These are phyloP conservation scores for Microdochium paspali DNA, from an alignment of 2,329 filamentous ascomycete species.

Conservation along the genomic window DNA sequence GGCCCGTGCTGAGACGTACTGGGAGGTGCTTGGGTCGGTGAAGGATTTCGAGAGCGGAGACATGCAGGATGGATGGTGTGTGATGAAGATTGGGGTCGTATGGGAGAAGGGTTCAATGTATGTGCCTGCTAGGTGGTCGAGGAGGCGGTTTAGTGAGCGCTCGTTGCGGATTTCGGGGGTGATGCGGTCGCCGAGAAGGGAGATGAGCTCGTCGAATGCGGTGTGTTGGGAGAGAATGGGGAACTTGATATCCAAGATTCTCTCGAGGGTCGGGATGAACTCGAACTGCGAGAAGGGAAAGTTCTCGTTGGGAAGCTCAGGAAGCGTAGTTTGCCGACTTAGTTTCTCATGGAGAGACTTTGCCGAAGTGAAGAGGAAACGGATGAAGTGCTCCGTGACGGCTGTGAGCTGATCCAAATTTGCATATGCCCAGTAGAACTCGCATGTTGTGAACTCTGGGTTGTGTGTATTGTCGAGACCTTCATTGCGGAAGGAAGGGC, in stretches of 20 bases:
- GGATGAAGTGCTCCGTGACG: constrained; percentile 65
- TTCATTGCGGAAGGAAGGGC: constrained; percentile 87
- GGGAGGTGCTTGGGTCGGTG: constrained; percentile 54
- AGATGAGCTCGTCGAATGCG: constrained; percentile 49
- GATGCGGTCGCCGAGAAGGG: constrained; percentile 40
- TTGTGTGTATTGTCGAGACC: constrained; percentile 88
- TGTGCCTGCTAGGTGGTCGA: constrained; percentile 68
- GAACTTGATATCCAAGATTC: constrained; percentile 52
- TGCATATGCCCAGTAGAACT: constrained; percentile 87
- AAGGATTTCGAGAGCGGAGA: constrained; percentile 88
- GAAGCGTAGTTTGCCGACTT: constrained; percentile 26
- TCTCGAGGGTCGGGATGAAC: constrained; percentile 74
- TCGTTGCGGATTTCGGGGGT: constrained; percentile 45
- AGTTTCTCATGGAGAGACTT: constrained; percentile 26
- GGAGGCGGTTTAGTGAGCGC: constrained; percentile 51
- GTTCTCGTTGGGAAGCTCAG: constrained; percentile 35
- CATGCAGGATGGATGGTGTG: constrained; percentile 81
- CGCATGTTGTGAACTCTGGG: constrained; percentile 94
- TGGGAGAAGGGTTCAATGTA: constrained; percentile 73
- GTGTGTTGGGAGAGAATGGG: constrained; percentile 49
- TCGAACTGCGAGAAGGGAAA: constrained; percentile 60
- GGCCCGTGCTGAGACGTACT: constrained; percentile 69
- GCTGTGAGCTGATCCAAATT: constrained; percentile 65
- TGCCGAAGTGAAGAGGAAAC: constrained; percentile 44
- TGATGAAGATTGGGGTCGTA: constrained; percentile 69